Evolutionary conservation across 2,329 filamentous ascomycete species (phyloP).

Genomic region (Ophiostoma tasmaniense): DNA sequence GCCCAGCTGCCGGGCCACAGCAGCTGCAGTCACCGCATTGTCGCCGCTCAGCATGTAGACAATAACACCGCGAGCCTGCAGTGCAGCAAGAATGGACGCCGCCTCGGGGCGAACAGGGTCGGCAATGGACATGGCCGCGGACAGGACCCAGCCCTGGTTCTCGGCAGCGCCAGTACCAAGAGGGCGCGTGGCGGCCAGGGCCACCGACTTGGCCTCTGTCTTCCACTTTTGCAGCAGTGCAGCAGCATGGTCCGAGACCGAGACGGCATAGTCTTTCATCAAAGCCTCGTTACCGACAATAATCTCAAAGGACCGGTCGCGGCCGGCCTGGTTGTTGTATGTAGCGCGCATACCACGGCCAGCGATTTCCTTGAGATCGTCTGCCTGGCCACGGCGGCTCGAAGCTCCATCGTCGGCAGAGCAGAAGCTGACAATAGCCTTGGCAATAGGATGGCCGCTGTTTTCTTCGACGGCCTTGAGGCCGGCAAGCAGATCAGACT

Average conservation of each 20-base stretch:
- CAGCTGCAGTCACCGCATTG: slow-evolving; percentile 73
- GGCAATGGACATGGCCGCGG: slow-evolving; percentile 64
- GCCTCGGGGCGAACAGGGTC: slow-evolving; percentile 75
- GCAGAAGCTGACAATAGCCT: slow-evolving; percentile 59
- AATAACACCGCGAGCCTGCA: slow-evolving; percentile 57
- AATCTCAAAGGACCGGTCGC: slow-evolving; percentile 36
- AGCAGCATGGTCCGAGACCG: slow-evolving; percentile 30
- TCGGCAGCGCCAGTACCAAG: background rate
- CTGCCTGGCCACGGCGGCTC: slow-evolving; percentile 26
- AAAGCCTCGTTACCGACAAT: slow-evolving; percentile 66
- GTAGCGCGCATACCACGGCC: slow-evolving; percentile 61
- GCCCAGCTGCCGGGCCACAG: slow-evolving; percentile 66
- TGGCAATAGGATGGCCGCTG: slow-evolving; percentile 67
- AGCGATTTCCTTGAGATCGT: slow-evolving; percentile 54
- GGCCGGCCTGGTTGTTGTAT: slow-evolving; percentile 26
- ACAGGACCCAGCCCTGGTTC: slow-evolving; percentile 39
- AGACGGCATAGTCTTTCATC: slow-evolving; percentile 44
- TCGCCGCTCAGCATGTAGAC: slow-evolving; percentile 94
- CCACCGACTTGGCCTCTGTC: slow-evolving; percentile 53
- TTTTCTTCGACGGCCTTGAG: slow-evolving; percentile 58
- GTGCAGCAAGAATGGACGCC: slow-evolving; percentile 50
- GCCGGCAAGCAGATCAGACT: slow-evolving; percentile 38
- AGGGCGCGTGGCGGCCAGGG: slow-evolving; percentile 43
- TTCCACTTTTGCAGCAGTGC: slow-evolving; percentile 49
- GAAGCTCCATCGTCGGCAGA: slow-evolving; percentile 18